Percentiles rank a stretch among this genome's conserved stretches.
These are phyloP conservation scores for Effrenium voratum DNA, from an alignment of 73 alveolate genomes.

Conservation along the genomic window DNA sequence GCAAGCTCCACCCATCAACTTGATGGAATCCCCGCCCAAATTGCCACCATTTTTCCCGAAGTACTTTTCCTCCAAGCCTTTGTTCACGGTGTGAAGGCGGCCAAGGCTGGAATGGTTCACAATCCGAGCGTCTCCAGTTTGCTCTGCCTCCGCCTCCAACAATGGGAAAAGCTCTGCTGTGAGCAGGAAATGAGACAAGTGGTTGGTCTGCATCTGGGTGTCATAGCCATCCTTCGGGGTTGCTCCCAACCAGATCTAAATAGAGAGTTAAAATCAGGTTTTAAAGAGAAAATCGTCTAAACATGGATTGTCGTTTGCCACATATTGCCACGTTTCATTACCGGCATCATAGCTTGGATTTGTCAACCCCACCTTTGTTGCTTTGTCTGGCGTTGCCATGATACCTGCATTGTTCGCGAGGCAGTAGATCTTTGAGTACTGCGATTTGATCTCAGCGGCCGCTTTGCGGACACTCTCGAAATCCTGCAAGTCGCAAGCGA, in stretches of 20 bases:
- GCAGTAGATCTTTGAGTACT: constrained; percentile 60
- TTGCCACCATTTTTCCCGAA: constrained; percentile 78
- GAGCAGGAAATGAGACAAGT: constrained; percentile 88
- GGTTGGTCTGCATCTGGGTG: constrained; percentile 94
- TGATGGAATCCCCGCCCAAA: constrained; percentile 36
- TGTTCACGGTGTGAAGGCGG: constrained; percentile 9
- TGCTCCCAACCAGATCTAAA: neutral
- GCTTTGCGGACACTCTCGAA: constrained; percentile 63
- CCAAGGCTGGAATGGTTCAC: constrained; percentile 56
- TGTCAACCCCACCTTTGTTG: neutral
- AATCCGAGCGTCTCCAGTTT: constrained; percentile 40
- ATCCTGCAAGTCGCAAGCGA: constrained; percentile 1
- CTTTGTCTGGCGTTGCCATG: constrained; percentile 56
- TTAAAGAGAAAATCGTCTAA: neutral
- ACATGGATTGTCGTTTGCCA: neutral
- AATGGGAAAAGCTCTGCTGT: constrained; percentile 72
- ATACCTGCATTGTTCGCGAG: constrained; percentile 85
- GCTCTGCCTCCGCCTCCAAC: constrained; percentile 44
- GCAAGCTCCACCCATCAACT: constrained; percentile 56
- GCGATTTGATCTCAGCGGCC: constrained; percentile 26
- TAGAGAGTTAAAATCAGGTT: too few relatives aligned
- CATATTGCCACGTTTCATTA: too few relatives aligned
- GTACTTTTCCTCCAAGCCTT: constrained; percentile 83
- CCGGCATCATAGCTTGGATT: too few relatives aligned
- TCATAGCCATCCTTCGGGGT: constrained; percentile 23